Percentiles rank a stretch among this genome's conserved stretches.
Evolutionary conservation across 352 stramenopile species (phyloP).

Genomic region (Pythium phragmiticola): DNA sequence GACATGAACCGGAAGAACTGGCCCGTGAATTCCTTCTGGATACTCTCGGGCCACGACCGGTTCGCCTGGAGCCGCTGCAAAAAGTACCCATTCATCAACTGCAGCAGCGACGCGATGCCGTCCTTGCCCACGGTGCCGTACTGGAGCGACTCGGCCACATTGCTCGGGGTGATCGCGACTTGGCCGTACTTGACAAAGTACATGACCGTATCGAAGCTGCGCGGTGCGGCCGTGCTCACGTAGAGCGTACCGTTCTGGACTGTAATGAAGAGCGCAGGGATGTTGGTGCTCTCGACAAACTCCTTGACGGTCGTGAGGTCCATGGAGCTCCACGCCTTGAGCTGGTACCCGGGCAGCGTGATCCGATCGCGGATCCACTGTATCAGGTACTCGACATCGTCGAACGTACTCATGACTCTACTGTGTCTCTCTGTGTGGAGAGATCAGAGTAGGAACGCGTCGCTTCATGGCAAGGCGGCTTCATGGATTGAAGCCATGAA

Average conservation of each 20-base stretch:
- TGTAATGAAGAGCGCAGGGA: conserved; percentile 71
- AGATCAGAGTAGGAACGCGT: conserved; percentile 1
- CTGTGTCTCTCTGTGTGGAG: not conserved
- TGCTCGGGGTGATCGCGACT: conserved; percentile 55
- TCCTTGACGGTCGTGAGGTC: conserved; percentile 83
- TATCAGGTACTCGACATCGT: conserved; percentile 80
- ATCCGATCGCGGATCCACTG: conserved; percentile 87
- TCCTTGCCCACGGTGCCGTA: conserved; percentile 80
- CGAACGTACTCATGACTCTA: conserved; percentile 70
- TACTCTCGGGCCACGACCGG: conserved; percentile 90
- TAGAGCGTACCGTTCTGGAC: conserved; percentile 44
- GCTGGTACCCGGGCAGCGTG: conserved; percentile 62
- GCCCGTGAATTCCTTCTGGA: conserved; percentile 92
- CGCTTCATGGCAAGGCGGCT: conserved; percentile 4
- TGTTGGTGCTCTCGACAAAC: conserved; percentile 67
- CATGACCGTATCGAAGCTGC: conserved; percentile 56
- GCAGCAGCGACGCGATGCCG: conserved; percentile 73
- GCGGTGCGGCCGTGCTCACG: conserved; percentile 60
- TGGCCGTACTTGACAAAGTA: conserved; percentile 90
- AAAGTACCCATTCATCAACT: conserved; percentile 86
- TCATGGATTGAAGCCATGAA: conserved; percentile 23
- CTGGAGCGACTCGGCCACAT: conserved; percentile 60
- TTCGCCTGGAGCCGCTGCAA: conserved; percentile 79
- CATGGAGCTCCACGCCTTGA: conserved; percentile 69
- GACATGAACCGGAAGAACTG: conserved; percentile 96